phyloP scores from a whole-genome alignment of 192 early-diverging fungal genomes.

The Dissophora globulifera region DNA sequence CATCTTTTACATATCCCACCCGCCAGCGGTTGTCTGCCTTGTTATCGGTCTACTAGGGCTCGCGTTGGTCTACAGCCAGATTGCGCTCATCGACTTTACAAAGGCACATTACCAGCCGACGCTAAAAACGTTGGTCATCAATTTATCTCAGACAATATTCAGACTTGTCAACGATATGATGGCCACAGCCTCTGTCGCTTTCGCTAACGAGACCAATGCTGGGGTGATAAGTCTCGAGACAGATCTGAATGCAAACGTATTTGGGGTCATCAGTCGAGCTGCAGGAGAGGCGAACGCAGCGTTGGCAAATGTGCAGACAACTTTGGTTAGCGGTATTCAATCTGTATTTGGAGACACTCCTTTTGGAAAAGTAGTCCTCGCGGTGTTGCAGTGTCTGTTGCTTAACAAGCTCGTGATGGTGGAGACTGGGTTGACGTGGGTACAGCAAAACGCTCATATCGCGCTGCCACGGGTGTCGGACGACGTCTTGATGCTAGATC shows the following conservation, averaged over 20 bases:
- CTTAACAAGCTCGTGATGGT: conserved; percentile 16
- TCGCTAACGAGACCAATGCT: conserved; percentile 18
- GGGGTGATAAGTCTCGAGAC: conserved; percentile 16
- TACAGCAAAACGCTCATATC: conserved; percentile 18
- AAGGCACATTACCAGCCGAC: conserved; percentile 16
- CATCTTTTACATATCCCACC: conserved; percentile 23
- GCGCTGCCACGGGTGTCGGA: conserved; percentile 9
- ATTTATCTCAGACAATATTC: conserved; percentile 1
- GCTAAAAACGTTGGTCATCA: neutral
- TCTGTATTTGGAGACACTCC: conserved; percentile 17
- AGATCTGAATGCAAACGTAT: conserved; percentile 25
- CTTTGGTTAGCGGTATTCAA: conserved; percentile 5
- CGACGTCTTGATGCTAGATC: conserved; percentile 22
- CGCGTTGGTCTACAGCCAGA: conserved; percentile 24
- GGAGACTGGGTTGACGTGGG: conserved; percentile 19
- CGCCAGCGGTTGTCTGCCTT: conserved; percentile 36
- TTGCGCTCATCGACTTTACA: conserved; percentile 21
- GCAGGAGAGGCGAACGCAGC: conserved; percentile 7
- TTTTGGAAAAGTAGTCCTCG: conserved; percentile 14
- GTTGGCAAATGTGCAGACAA: conserved; percentile 4
- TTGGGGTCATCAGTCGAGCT: conserved; percentile 12
- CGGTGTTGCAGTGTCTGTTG: conserved; percentile 33
- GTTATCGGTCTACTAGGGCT: conserved; percentile 36
- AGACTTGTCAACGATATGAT: conserved; percentile 6
- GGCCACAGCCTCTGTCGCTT: conserved; percentile 3